phyloP scores from a whole-genome alignment of 176 grass and related monocot genomes.

The Hyparrhenia diplandra region DNA sequence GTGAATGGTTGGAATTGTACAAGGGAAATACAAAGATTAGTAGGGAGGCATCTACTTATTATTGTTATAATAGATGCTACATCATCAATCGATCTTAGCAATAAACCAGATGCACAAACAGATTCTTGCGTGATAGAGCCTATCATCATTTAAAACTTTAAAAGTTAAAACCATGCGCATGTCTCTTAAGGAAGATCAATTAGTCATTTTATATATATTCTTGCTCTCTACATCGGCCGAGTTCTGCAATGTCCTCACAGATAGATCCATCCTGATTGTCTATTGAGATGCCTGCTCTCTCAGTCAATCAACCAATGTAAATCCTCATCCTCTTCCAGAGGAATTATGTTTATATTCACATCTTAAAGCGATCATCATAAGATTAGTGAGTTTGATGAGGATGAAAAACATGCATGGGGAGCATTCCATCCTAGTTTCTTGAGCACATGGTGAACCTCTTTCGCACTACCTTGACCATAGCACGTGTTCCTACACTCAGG shows the following conservation, averaged over 20 bases:
- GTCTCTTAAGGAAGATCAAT: not conserved
- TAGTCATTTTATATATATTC: not conserved
- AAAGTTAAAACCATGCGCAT: too few relatives aligned
- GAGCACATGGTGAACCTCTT: conserved; percentile 2
- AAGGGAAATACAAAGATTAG: not conserved
- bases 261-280: not conserved
- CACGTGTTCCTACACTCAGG: conserved; percentile 10
- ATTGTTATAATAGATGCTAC: not conserved
- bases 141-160: not conserved
- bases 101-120: not conserved
- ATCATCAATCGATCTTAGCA: not conserved
- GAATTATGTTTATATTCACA: too few relatives aligned
- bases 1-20: not conserved
- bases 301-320: not conserved
- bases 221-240: not conserved
- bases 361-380: not conserved
- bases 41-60: not conserved
- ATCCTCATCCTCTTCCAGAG: not conserved
- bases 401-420: not conserved
- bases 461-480: not conserved
- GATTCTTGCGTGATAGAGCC: not conserved
- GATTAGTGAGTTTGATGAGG: not conserved
- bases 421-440: conserved; percentile 1
- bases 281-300: not conserved
- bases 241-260: not conserved